Percentiles rank a stretch among this genome's conserved stretches.
Conservation (phyloP, 768 basidiomycete species). For the Auricularia sp. region DNA sequence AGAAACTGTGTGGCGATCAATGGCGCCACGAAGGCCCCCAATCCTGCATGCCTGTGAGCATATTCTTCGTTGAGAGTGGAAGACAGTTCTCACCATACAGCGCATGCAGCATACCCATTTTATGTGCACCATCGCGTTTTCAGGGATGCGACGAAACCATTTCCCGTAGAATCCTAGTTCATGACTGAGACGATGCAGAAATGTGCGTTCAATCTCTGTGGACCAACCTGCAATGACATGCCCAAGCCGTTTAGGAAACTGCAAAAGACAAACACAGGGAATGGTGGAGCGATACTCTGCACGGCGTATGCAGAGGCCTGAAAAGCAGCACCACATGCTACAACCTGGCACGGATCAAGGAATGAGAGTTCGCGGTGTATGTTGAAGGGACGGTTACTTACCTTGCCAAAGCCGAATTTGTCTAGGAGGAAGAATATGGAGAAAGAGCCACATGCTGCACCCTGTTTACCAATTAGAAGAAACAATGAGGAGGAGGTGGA, state of each 20-base stretch:
- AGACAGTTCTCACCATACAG: background rate
- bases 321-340: slow-evolving; percentile 26
- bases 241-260: slow-evolving; percentile 2
- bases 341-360: slow-evolving; percentile 21
- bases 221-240: background rate
- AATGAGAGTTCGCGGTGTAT: background rate
- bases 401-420: slow-evolving; percentile 39
- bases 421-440: slow-evolving; percentile 40
- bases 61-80: background rate
- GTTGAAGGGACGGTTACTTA: slow-evolving; percentile 12
- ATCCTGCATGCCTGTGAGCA: background rate
- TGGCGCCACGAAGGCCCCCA: slow-evolving; percentile 6
- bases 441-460: slow-evolving; percentile 38
- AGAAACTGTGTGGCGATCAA: slow-evolving; percentile 2
- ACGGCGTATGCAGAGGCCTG: slow-evolving; percentile 16
- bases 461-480: slow-evolving; percentile 23
- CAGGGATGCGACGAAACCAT: slow-evolving; percentile 1
- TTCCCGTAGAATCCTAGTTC: background rate
- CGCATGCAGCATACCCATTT: slow-evolving; percentile 7
- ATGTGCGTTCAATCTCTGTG: background rate
- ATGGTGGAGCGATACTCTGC: slow-evolving; percentile 3
- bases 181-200: background rate
- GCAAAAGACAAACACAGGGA: background rate
- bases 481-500: background rate
- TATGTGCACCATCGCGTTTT: background rate